A percentile compares a stretch with the other conserved stretches of the same genome.
Conservation (phyloP, 2,329 filamentous ascomycete species). For the Balansia obtecta region DNA sequence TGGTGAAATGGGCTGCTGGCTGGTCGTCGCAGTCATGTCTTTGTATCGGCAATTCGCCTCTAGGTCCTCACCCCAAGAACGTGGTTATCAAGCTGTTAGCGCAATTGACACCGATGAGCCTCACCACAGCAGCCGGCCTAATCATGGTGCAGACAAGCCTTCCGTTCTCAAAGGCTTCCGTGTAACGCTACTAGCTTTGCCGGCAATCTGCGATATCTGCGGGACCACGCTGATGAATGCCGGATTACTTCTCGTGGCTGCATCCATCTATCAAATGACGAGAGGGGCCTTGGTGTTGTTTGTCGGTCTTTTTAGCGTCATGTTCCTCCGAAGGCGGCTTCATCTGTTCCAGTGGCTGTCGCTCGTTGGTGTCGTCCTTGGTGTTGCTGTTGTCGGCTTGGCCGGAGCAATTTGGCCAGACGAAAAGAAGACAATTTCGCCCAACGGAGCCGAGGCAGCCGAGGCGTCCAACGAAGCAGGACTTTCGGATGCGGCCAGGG, state of each 20-base stretch:
- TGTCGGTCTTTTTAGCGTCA: conserved; percentile 85
- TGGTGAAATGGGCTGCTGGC: conserved; percentile 91
- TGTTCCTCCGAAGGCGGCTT: conserved; percentile 73
- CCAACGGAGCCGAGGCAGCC: conserved; percentile 15
- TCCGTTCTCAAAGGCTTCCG: conserved; percentile 58
- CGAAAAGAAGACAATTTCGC: conserved; percentile 33
- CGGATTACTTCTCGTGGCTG: conserved; percentile 82
- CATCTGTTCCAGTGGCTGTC: conserved; percentile 87
- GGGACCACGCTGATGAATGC: conserved; percentile 97
- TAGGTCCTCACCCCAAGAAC: conserved; percentile 28
- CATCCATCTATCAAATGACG: conserved; percentile 98
- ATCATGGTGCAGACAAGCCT: conserved; percentile 38
- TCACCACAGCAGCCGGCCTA: conserved; percentile 9
- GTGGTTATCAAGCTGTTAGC: conserved; percentile 55
- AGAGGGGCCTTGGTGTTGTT: conserved; percentile 89
- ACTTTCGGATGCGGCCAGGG: conserved; percentile 27
- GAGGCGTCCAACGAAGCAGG: conserved; percentile 27
- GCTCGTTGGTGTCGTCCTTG: conserved; percentile 72
- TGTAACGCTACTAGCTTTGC: conserved; percentile 65
- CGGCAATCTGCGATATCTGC: conserved; percentile 85
- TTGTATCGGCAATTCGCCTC: conserved; percentile 48
- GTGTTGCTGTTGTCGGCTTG: conserved; percentile 81
- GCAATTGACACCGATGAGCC: conserved; percentile 27
- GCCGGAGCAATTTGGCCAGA: conserved; percentile 74
- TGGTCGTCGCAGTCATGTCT: conserved; percentile 63